Percentiles rank a stretch among this genome's conserved stretches.
Conservation (phyloP, 192 early-diverging fungal species). For the Diversispora eburnea region DNA sequence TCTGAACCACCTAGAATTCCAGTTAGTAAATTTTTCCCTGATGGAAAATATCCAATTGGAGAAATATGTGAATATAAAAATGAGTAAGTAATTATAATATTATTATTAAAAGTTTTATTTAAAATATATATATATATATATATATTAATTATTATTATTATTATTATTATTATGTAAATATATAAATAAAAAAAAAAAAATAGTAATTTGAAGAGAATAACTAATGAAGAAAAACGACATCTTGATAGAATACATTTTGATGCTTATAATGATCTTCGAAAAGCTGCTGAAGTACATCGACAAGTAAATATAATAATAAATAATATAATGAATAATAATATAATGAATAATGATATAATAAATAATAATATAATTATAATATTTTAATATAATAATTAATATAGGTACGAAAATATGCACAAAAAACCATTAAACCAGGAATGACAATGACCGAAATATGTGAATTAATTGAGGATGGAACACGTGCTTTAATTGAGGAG, state of each 20-base stretch:
- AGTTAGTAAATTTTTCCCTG: slow-evolving; percentile 76
- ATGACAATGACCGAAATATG: slow-evolving; percentile 92
- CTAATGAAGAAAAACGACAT: slow-evolving; percentile 88
- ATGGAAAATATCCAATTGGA: slow-evolving; percentile 76
- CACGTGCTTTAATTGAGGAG: slow-evolving; percentile 82
- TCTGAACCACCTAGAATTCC: slow-evolving; percentile 69
- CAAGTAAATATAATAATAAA: slow-evolving; percentile 37
- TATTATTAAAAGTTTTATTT: not conserved
- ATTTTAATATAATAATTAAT: not conserved
- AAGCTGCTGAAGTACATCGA: slow-evolving; percentile 93
- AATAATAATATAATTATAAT: not conserved
- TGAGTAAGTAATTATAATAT: slow-evolving; percentile 50
- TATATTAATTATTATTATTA: not conserved
- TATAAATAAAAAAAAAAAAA: not conserved
- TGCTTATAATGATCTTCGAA: slow-evolving; percentile 77
- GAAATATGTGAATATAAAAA: slow-evolving; percentile 82
- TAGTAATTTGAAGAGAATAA: slow-evolving; percentile 83
- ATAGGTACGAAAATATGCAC: slow-evolving; percentile 77
- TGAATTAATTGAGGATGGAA: slow-evolving; percentile 93
- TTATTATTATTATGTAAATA: not conserved
- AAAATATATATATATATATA: no score
- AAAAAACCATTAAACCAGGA: slow-evolving; percentile 82
- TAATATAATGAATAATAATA: no score
- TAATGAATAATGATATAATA: not conserved
- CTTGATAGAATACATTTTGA: slow-evolving; percentile 70